Evolutionary conservation across 2,329 filamentous ascomycete genomes (phyloP).

Genomic region (Sarocladium brachiariae): DNA sequence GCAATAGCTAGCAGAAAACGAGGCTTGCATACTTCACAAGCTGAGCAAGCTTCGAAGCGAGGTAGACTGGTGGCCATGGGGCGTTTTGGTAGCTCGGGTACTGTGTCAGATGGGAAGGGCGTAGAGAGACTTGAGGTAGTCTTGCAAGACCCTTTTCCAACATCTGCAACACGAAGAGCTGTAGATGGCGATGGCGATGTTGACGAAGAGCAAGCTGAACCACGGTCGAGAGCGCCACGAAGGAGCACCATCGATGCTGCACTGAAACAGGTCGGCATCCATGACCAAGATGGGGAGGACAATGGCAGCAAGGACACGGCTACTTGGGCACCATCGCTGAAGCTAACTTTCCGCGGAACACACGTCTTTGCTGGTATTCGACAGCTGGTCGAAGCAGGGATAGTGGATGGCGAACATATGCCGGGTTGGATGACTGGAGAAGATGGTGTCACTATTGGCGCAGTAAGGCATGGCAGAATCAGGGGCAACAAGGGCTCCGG

Average conservation of each 20-base stretch:
- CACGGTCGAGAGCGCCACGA: conserved; percentile 12
- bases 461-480: conserved; percentile 61
- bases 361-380: conserved; percentile 79
- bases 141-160: conserved; percentile 51
- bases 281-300: conserved; percentile 12
- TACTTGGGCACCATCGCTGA: conserved; percentile 34
- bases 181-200: conserved; percentile 12
- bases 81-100: conserved; percentile 61
- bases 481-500: conserved; percentile 50
- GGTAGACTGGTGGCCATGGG: conserved; percentile 55
- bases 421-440: conserved; percentile 90
- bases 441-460: conserved; percentile 68
- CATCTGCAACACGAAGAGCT: conserved; percentile 13
- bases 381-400: conserved; percentile 67
- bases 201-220: conserved; percentile 11
- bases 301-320: conserved; percentile 11
- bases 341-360: conserved; percentile 63
- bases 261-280: conserved; percentile 22
- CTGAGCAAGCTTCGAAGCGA: conserved; percentile 40
- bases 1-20: conserved; percentile 24
- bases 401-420: conserved; percentile 71
- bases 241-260: conserved; percentile 30
- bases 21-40: conserved; percentile 20
- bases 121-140: conserved; percentile 55
- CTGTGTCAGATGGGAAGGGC: conserved; percentile 49